A percentile compares a stretch with the other conserved stretches of the same genome.
Conservation (phyloP, 345 rosid species). For the Populus davidiana region DNA sequence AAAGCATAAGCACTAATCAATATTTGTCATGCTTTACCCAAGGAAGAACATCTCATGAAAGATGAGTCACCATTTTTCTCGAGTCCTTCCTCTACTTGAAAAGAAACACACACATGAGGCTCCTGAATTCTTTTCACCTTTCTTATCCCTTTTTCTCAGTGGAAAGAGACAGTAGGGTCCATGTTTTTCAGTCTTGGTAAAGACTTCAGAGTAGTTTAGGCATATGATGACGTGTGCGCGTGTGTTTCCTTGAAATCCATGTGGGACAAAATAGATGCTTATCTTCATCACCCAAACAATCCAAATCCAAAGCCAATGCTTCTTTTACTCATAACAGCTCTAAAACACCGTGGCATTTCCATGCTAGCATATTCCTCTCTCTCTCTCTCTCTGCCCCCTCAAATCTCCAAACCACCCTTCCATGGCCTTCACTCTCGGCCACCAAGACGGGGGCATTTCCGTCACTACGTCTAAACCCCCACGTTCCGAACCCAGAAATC, state of each 20-base stretch:
- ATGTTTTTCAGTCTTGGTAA: too few relatives aligned
- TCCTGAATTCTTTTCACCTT: too few relatives aligned
- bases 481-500: neutral
- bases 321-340: conserved; percentile 13
- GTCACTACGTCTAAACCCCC: neutral
- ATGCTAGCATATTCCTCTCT: conserved; percentile 1
- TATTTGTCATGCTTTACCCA: too few relatives aligned
- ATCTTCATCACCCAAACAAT: conserved; percentile 20
- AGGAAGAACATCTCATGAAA: too few relatives aligned
- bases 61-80: too few relatives aligned
- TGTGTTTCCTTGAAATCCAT: conserved; percentile 10
- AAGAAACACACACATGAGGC: too few relatives aligned
- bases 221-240: too few relatives aligned
- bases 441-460: neutral
- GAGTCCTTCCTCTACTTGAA: too few relatives aligned
- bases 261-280: conserved; percentile 39
- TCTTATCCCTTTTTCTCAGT: too few relatives aligned
- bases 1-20: too few relatives aligned
- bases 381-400: neutral
- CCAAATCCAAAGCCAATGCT: conserved; percentile 22
- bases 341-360: conserved; percentile 31
- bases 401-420: conserved; percentile 29
- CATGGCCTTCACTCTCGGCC: accelerated
- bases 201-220: too few relatives aligned
- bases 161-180: too few relatives aligned